phyloP scores from a whole-genome alignment of 2,329 filamentous ascomycete species.

The Diplodia mutila region DNA sequence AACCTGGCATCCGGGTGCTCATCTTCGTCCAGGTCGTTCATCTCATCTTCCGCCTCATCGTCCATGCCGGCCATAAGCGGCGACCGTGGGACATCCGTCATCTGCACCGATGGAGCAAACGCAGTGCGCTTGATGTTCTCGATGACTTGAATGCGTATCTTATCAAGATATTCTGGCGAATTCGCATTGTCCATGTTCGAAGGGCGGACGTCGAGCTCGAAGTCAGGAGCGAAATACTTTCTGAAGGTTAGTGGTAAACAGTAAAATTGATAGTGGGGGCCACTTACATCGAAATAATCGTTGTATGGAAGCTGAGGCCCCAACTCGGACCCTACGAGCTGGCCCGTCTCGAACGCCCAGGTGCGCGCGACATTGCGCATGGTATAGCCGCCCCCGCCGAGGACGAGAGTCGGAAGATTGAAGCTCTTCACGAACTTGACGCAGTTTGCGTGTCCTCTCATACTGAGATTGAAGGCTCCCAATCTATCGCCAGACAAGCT shows the following conservation, averaged over 20 bases:
- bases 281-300: constrained; percentile 79
- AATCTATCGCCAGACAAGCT: constrained; percentile 68
- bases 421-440: constrained; percentile 72
- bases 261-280: constrained; percentile 22
- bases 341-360: constrained; percentile 71
- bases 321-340: constrained; percentile 83
- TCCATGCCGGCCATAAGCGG: constrained; percentile 62
- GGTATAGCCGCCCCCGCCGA: constrained; percentile 71
- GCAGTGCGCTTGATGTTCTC: constrained; percentile 68
- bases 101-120: constrained; percentile 65
- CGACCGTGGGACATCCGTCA: constrained; percentile 65
- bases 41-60: constrained; percentile 66
- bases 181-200: constrained; percentile 76
- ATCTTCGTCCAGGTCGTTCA: constrained; percentile 77
- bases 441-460: constrained; percentile 72
- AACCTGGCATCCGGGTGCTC: constrained; percentile 81
- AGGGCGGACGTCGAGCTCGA: constrained; percentile 69
- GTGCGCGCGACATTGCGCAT: constrained; percentile 68
- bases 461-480: constrained; percentile 72
- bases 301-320: constrained; percentile 86
- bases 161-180: constrained; percentile 68
- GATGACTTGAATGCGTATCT: constrained; percentile 67
- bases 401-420: constrained; percentile 65
- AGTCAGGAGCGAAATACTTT: constrained; percentile 70
- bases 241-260: not conserved